Base-by-base conservation (phyloP, 139 green algal species). In the Chlamydomonas sp. region DNA sequence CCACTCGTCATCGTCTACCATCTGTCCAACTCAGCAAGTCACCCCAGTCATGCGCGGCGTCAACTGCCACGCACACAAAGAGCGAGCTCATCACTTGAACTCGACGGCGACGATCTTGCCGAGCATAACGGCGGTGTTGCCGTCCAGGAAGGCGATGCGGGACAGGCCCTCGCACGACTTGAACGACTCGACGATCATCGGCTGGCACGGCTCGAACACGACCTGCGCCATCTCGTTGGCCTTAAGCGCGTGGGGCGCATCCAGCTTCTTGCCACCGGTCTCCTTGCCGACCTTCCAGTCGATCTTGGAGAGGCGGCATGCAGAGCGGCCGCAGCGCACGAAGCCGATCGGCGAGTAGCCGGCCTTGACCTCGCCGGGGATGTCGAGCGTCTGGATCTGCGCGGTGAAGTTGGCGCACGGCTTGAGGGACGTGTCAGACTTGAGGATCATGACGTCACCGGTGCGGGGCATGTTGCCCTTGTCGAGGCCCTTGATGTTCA, bases 401-500 rank as follows among this genome's bases (percentile, higher is more conserved):
- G 89, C 89, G 67, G 85, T 91, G 89, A 95, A 95, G 80, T 89
- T 69, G 75, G 88, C 82, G 54, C 84, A 79, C 66, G 82, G 81
- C 84, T 88, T 90, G 73, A 96, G 79, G 70, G 86, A 88, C 35
- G n/a, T 6, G 82, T 96, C 90, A 26, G 77, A 84, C 87, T 96
- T 96, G 43, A 94, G 85, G 75, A 96, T 90, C 90, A 96, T 96
- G 35, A 96, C 90, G 71, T 96, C 90, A 72, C 72, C 90, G 36
- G 85, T 88, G 77, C 88, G 87, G 77, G 90, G 90, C 84, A 94
- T 89, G 88, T 96, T 96, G 72, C 83, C 77, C 89, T 96, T 96
- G 81, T 94, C 88, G 76, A 97, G 83, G 79, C 84, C 84, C 81
- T 98, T 98, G 77, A 99, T 92, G 87, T 98, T 98, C 86, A 99